Conservation (phyloP, 257 asterid genomes). For the Nicotiana undulata region DNA sequence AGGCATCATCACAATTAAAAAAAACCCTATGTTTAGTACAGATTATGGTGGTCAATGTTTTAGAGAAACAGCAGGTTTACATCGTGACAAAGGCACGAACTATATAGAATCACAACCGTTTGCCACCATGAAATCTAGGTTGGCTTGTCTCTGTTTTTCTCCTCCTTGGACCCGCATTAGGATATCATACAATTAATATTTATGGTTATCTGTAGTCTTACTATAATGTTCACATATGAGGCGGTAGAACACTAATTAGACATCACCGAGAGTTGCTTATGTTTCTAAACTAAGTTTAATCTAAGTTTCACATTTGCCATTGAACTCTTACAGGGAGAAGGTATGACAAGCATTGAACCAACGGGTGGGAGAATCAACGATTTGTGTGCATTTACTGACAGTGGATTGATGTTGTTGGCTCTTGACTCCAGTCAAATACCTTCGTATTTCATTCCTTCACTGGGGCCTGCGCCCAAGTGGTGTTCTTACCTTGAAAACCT, state of each 20-base stretch:
- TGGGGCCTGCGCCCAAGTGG: slow-evolving; percentile 99
- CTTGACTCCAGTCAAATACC: slow-evolving; percentile 90
- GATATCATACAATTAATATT: background rate
- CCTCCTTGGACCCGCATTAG: background rate
- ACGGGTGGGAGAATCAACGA: slow-evolving; percentile 78
- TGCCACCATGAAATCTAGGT: background rate
- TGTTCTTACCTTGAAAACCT: slow-evolving; percentile 72
- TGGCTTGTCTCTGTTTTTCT: background rate
- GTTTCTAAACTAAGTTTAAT: background rate
- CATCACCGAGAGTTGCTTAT: background rate
- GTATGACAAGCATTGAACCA: slow-evolving; percentile 94
- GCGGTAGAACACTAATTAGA: background rate
- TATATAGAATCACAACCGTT: background rate
- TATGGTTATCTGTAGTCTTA: background rate
- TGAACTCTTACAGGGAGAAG: slow-evolving; percentile 67
- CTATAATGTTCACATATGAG: background rate
- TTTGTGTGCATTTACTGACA: slow-evolving; percentile 65
- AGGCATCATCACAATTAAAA: background rate
- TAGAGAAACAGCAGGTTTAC: background rate
- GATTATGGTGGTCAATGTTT: background rate
- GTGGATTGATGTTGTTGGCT: slow-evolving; percentile 81
- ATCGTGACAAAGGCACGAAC: background rate
- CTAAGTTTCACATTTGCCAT: background rate
- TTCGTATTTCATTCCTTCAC: slow-evolving; percentile 86
- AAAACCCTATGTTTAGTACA: background rate